These are phyloP conservation scores for Starmerella khaoyaiensis DNA, from an alignment of 805 yeast genomes.

Conservation along the genomic window DNA sequence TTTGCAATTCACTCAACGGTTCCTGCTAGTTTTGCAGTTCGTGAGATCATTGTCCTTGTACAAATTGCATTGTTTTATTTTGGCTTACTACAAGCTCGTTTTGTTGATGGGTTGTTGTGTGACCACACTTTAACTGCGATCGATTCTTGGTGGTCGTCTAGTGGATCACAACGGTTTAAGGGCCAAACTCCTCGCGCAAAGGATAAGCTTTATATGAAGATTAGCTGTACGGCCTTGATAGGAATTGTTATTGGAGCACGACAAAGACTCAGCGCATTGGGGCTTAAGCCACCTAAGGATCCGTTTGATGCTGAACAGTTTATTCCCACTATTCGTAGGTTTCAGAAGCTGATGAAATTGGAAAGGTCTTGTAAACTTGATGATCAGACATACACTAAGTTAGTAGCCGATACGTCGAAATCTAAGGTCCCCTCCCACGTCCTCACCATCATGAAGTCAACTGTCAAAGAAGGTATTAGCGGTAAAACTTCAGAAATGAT, in stretches of 20 bases:
- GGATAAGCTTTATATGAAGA: conserved; percentile 18
- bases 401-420: conserved; percentile 38
- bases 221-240: conserved; percentile 61
- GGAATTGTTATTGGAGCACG: conserved; percentile 63
- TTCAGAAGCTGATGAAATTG: conserved; percentile 58
- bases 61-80: conserved; percentile 73
- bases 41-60: conserved; percentile 57
- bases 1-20: conserved; percentile 42
- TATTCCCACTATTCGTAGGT: conserved; percentile 52
- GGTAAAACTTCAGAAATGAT: conserved; percentile 18
- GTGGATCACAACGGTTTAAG: conserved; percentile 37
- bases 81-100: conserved; percentile 50
- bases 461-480: conserved; percentile 46
- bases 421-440: conserved; percentile 21
- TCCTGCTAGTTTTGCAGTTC: conserved; percentile 45
- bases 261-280: conserved; percentile 46
- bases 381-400: conserved; percentile 39
- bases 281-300: conserved; percentile 58
- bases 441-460: conserved; percentile 46
- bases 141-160: conserved; percentile 64
- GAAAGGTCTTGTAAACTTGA: conserved; percentile 44
- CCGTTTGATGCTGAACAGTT: conserved; percentile 67
- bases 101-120: conserved; percentile 78
- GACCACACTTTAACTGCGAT: conserved; percentile 62
- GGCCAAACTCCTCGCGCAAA: conserved; percentile 13